Conservation (phyloP, 2,329 filamentous ascomycete species). For the Dothidotthia symphoricarpi region DNA sequence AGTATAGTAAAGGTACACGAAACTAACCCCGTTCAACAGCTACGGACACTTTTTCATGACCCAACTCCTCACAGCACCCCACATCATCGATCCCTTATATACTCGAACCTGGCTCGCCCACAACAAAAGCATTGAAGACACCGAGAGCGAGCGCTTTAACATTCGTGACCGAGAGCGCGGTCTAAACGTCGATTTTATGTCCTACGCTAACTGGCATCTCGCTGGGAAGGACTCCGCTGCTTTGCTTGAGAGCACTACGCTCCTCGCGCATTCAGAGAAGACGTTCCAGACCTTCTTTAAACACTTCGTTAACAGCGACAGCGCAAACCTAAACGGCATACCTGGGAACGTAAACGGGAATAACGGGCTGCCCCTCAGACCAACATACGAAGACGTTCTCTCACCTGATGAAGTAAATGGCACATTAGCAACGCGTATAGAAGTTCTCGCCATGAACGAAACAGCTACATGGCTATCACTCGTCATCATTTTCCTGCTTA, state of each 20-base stretch:
- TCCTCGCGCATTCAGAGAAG: constrained; percentile 9
- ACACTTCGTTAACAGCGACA: constrained; percentile 13
- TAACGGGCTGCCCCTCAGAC: too few relatives aligned
- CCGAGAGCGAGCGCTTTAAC: constrained; percentile 12
- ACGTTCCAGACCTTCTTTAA: constrained; percentile 30
- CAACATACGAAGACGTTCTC: too few relatives aligned
- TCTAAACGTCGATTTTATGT: constrained; percentile 31
- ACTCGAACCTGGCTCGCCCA: neutral
- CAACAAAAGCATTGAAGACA: constrained; percentile 2
- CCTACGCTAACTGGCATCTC: constrained; percentile 21
- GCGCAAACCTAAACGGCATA: too few relatives aligned
- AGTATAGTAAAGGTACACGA: too few relatives aligned
- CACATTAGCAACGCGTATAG: constrained; percentile 3
- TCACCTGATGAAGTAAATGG: too few relatives aligned
- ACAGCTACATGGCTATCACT: constrained; percentile 11
- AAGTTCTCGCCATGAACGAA: constrained; percentile 6
- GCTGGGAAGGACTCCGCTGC: constrained; percentile 14
- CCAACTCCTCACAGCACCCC: constrained; percentile 1
- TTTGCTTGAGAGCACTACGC: constrained; percentile 8
- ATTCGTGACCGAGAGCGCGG: constrained; percentile 19
- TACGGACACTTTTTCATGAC: constrained; percentile 2
- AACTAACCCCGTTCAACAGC: too few relatives aligned
- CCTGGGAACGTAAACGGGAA: too few relatives aligned
- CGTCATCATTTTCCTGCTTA: constrained; percentile 6
- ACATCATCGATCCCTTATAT: constrained; percentile 1